Conservation (phyloP, 2,329 filamentous ascomycete genomes). For the Epicoccum sorghinum region DNA sequence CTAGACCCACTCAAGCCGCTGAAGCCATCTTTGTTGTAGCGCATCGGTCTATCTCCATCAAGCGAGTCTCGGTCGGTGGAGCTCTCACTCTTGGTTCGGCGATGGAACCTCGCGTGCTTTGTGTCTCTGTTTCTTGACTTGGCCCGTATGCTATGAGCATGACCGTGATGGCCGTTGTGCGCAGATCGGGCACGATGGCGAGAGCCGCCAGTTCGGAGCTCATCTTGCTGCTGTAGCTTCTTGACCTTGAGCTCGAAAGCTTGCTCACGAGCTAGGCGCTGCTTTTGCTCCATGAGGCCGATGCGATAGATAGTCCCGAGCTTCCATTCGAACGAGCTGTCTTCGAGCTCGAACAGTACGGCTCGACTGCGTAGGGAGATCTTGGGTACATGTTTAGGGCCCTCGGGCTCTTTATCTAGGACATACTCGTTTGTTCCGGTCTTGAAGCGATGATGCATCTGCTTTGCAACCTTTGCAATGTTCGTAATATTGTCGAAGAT, state of each 20-base stretch:
- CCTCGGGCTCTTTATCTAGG: conserved; percentile 82
- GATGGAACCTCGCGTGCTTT: conserved; percentile 36
- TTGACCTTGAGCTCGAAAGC: conserved; percentile 88
- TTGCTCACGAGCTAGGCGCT: conserved; percentile 86
- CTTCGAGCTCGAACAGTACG: conserved; percentile 89
- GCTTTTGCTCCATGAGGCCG: conserved; percentile 86
- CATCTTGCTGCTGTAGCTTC: conserved; percentile 71
- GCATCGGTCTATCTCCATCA: conserved; percentile 49
- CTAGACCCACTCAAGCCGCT: conserved; percentile 73
- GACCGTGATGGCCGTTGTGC: conserved; percentile 44
- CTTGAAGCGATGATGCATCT: conserved; percentile 91
- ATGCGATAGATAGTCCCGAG: conserved; percentile 91
- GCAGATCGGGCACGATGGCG: conserved; percentile 60
- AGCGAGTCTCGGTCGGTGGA: conserved; percentile 34
- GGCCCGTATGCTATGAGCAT: conserved; percentile 48
- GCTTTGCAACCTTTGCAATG: conserved; percentile 81
- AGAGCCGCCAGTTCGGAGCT: conserved; percentile 53
- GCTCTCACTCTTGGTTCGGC: conserved; percentile 50
- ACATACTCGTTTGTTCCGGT: conserved; percentile 89
- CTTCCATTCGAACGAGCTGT: conserved; percentile 97
- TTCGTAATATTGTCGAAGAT: conserved; percentile 96
- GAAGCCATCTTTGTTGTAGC: conserved; percentile 81
- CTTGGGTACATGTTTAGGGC: conserved; percentile 84
- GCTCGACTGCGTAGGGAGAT: conserved; percentile 82
- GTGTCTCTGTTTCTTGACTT: conserved; percentile 41